phyloP scores from a whole-genome alignment of 1,284 basidiomycete species.

The Rhodotorula sp. region DNA sequence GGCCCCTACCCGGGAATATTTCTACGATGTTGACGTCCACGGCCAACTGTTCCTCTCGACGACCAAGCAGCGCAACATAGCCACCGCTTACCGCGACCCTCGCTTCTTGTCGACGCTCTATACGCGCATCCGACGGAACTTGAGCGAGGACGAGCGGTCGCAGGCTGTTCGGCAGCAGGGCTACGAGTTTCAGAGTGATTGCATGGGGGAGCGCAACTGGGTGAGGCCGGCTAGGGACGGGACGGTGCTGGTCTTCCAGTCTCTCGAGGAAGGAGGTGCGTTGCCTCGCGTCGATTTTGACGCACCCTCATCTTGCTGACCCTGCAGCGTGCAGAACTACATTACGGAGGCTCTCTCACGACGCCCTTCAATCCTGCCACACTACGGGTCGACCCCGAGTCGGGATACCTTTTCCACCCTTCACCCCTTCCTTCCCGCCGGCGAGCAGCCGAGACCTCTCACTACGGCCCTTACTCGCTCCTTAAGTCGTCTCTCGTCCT shows the following conservation, averaged over 20 bases:
- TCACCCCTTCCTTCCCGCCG: conserved; percentile 36
- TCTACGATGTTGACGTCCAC: conserved; percentile 48
- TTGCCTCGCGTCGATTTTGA: not conserved
- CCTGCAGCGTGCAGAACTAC: conserved; percentile 32
- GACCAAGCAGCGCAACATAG: conserved; percentile 48
- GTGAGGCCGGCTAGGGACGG: conserved; percentile 43
- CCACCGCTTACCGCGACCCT: conserved; percentile 27
- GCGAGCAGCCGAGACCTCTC: not conserved
- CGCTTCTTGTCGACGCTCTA: conserved; percentile 38
- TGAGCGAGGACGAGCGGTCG: conserved; percentile 17
- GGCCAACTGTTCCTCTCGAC: conserved; percentile 49
- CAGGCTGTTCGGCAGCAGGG: conserved; percentile 32
- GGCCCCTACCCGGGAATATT: conserved; percentile 39
- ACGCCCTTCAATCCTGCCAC: conserved; percentile 41
- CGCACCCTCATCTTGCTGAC: not conserved
- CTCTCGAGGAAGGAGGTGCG: conserved; percentile 35
- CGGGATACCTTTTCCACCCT: conserved; percentile 49
- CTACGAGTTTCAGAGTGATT: conserved; percentile 46
- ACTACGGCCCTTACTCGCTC: conserved; percentile 44
- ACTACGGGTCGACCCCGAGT: conserved; percentile 41
- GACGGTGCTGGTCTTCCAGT: conserved; percentile 47
- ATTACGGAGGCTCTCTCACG: conserved; percentile 43
- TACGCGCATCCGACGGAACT: conserved; percentile 23
- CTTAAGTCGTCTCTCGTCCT: conserved; percentile 45
- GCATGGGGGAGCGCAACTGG: conserved; percentile 47